Evolutionary conservation across 2,329 filamentous ascomycete genomes (phyloP), one percentile per base, ranked within the genome.

Genomic region (Colletotrichum cordylinicola): DNA sequence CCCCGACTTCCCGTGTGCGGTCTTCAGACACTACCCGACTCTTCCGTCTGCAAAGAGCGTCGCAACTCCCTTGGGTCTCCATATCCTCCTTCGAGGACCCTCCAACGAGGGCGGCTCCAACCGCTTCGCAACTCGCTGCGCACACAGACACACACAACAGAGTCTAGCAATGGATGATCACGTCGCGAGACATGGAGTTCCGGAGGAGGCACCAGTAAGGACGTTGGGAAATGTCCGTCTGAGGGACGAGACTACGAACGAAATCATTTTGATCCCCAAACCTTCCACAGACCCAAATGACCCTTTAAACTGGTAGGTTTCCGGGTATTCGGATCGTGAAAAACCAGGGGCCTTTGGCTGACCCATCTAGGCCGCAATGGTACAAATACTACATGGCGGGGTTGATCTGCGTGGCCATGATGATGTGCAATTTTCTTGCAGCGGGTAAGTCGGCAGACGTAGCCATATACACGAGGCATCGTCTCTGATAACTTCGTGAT

Each of bases 391-490:
- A 89, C 79, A 87, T 88, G 48, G 88, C 89, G 10, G 79, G 82
- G 64, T 81, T 90, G 16, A 85, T 90, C 39, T 90, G 88, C 79
- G 76, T 88, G 5, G 88, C 89, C 68, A 90, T 91, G 83, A 84
- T 90, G 76, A 85, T 91, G 81, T 89, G 86, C 82, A 91, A 91
- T 80, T 91, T 91, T 77, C 82, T 91, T 6, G 89, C 89, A 0
- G 90, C 89, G n/a, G 90, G 86, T 81, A 77, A 74, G 64, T 73
- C 27, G 37, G 37, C 13, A 56, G 24, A 56, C n/a, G 43, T 18
- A 24, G 18, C 35, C 33, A 24, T 15, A 15, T 13, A 27, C 35
- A 61, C 43, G 27, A 65, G 37, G 27, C 13, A 24, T 15, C 21
- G 6, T 24, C 16, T 31, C 72, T 75, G 16, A 76, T 39, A 33